Base-by-base conservation (phyloP, 306 rosid genomes). In the Cercis canadensis region DNA sequence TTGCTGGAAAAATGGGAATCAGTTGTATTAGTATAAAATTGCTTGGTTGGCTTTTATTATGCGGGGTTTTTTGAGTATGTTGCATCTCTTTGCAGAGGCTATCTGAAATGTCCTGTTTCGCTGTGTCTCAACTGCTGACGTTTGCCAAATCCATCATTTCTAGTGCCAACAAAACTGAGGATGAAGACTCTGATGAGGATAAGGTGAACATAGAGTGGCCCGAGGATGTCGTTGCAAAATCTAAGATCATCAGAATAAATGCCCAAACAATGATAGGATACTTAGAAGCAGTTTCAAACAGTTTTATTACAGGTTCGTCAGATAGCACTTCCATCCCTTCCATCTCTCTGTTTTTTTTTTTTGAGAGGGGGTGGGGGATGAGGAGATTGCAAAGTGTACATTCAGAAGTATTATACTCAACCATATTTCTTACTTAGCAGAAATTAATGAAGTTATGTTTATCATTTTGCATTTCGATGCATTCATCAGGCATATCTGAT, bases 31-130 rank as follows among this genome's bases (percentile, higher is more conserved):
- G 61, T 17, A 49, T 57, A 29, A 37, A 47, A 49, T 29, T 62
- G 19, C 15, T 3, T n/a, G 3, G 29, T 39, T 50, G 8, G 11
- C 10, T 71, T 64, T 19, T 57, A 41, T 61, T 16, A 6, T 60
- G 16, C 17, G 33, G 11, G 29, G 68, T 43, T 41, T 74, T 41
- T 45, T 40, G 45, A 33, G 36, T 2, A 15, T 19, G 59, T 31
- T 21, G 73, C 72, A 73, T 75, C 77, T 60, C 49, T 86, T 61
- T 86, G 84, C 96, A 95, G 99, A 89, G 96, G 57, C 87, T 95
- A 64, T 95, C 99, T 31, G 97, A 95, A 85, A 82, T 89, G 89
- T 87, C 96, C 86, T 91, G 90, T 75, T 86, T 88, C 50, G 96
- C 92, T 0, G 97, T 91, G 61, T 89, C 99, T 75, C 99, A 89